Evolutionary conservation across 2,329 filamentous ascomycete species (phyloP).

Genomic region (Aspergillus novofumigatus): DNA sequence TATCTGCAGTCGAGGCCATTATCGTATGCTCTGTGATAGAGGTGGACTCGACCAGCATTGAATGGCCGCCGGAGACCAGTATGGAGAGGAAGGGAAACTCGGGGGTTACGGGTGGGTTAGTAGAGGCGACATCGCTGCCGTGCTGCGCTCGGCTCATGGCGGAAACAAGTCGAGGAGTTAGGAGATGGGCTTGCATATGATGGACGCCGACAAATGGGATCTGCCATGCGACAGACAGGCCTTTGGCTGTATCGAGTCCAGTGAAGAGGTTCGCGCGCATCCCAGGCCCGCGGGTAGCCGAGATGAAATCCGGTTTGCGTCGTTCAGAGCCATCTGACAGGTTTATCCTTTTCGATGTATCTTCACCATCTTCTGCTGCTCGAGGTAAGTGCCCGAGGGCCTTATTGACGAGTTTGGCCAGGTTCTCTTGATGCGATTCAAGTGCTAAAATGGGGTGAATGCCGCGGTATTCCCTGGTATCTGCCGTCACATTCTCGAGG

Average conservation of each 20-base stretch:
- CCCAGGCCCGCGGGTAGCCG: constrained; percentile 84
- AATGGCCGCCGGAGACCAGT: constrained; percentile 89
- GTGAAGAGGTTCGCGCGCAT: constrained; percentile 75
- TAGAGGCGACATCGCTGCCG: constrained; percentile 5
- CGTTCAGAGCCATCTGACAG: constrained; percentile 26
- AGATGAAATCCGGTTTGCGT: constrained; percentile 72
- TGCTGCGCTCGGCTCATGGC: constrained; percentile 48
- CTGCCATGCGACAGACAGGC: constrained; percentile 76
- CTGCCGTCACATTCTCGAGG: constrained; percentile 75
- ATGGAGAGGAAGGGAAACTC: constrained; percentile 81
- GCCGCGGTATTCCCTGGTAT: constrained; percentile 70
- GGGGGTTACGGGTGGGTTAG: constrained; percentile 35
- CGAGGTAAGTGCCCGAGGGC: constrained; percentile 57
- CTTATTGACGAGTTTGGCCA: constrained; percentile 64
- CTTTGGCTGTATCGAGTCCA: constrained; percentile 82
- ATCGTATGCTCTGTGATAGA: constrained; percentile 66
- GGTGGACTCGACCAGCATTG: constrained; percentile 73
- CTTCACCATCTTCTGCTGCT: constrained; percentile 7
- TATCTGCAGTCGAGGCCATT: constrained; percentile 69
- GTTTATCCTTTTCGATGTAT: constrained; percentile 11
- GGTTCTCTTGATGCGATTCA: constrained; percentile 66
- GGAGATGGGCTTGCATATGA: constrained; percentile 95
- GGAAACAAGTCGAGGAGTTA: constrained; percentile 74
- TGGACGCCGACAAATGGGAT: constrained; percentile 82
- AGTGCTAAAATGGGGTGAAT: constrained; percentile 76